Evolutionary conservation across 2,329 filamentous ascomycete genomes (phyloP).

Genomic region (Tolypocladium endophyticum): DNA sequence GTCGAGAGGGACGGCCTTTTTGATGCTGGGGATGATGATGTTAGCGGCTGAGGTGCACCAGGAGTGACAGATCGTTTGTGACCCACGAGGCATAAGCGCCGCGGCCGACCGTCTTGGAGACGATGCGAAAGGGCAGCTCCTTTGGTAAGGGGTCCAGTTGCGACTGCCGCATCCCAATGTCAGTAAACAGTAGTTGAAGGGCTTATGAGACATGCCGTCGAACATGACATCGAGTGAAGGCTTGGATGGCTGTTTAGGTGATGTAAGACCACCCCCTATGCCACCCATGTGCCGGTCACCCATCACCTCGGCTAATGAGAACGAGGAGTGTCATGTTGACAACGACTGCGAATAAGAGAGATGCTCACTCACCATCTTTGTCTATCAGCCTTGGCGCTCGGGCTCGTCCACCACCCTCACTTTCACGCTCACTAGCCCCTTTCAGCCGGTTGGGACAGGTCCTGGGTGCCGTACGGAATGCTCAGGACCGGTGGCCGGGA

Average conservation of each 20-base stretch:
- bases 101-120: slow-evolving; percentile 93
- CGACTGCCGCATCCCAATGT: slow-evolving; percentile 49
- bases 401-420: neutral
- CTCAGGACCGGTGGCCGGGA: neutral
- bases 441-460: neutral
- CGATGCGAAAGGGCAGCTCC: slow-evolving; percentile 83
- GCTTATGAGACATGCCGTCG: neutral
- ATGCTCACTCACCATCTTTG: neutral
- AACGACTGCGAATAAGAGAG: neutral
- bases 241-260: neutral
- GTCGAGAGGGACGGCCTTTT: slow-evolving; percentile 75
- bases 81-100: slow-evolving; percentile 92
- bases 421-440: neutral
- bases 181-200: neutral
- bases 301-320: neutral
- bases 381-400: neutral
- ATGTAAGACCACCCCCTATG: neutral
- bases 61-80: neutral
- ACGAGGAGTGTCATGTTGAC: neutral
- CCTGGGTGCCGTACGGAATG: neutral
- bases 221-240: neutral
- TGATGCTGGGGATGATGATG: slow-evolving; percentile 53
- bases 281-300: neutral
- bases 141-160: slow-evolving; percentile 78
- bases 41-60: neutral